Conservation (phyloP, 306 rosid genomes). For the Dryas drummondii region DNA sequence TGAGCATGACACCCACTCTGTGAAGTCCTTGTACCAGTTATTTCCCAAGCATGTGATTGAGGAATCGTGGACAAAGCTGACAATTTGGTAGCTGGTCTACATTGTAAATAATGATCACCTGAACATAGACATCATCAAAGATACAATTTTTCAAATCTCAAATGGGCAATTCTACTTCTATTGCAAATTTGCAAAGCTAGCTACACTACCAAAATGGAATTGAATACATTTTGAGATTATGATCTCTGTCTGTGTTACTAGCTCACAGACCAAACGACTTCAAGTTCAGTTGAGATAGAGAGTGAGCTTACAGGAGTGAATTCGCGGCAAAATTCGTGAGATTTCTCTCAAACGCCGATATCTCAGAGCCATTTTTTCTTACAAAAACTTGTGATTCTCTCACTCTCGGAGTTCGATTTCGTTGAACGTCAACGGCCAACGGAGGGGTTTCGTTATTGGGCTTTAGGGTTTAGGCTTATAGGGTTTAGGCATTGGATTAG, state of each 20-base stretch:
- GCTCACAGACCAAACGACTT: not conserved
- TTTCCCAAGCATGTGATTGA: slow-evolving; percentile 21
- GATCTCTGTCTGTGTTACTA: not conserved
- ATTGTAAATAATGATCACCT: slow-evolving; percentile 41
- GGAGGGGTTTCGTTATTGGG: slow-evolving; percentile 20
- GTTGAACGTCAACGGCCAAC: not conserved
- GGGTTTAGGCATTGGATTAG: slow-evolving; percentile 6
- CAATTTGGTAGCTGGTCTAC: slow-evolving; percentile 20
- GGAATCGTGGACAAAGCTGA: slow-evolving; percentile 22
- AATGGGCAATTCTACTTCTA: not conserved
- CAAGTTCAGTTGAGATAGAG: not conserved
- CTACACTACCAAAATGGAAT: not conserved
- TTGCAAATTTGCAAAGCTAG: not conserved
- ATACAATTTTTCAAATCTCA: not conserved
- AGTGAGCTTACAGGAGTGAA: slow-evolving; percentile 27
- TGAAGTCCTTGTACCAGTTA: slow-evolving; percentile 22
- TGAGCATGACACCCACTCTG: slow-evolving; percentile 30
- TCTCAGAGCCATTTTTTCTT: slow-evolving; percentile 34
- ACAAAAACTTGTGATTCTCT: slow-evolving; percentile 4
- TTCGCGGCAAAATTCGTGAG: slow-evolving; percentile 26
- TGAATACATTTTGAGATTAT: not conserved
- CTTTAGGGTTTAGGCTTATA: slow-evolving; percentile 23
- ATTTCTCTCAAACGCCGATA: slow-evolving; percentile 36
- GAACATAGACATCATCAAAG: not conserved
- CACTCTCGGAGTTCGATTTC: not conserved